Percentiles rank a stretch among this genome's conserved stretches.
Evolutionary conservation across 2,329 filamentous ascomycete genomes (phyloP).

Genomic region (Sporothrix luriei): DNA sequence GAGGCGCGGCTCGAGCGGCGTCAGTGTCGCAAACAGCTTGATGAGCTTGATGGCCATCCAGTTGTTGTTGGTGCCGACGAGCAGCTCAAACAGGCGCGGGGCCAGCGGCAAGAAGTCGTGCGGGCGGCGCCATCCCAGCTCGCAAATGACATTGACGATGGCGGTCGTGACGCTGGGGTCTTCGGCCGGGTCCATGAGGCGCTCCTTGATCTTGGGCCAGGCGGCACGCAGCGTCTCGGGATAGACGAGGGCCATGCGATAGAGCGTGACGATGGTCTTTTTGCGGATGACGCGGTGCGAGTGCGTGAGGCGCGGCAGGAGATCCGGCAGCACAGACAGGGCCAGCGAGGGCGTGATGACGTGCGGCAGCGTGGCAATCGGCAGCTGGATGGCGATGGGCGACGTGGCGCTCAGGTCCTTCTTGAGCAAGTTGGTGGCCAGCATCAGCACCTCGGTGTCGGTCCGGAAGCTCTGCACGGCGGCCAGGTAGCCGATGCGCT

Average conservation of each 20-base stretch:
- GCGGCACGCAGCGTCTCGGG: slow-evolving; percentile 88
- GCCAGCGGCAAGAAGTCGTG: slow-evolving; percentile 92
- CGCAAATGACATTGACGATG: slow-evolving; percentile 95
- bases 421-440: slow-evolving; percentile 94
- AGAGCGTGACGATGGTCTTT: slow-evolving; percentile 93
- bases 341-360: slow-evolving; percentile 91
- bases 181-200: slow-evolving; percentile 84
- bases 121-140: slow-evolving; percentile 89
- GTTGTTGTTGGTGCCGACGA: slow-evolving; percentile 92
- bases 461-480: slow-evolving; percentile 94
- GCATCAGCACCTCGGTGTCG: slow-evolving; percentile 95
- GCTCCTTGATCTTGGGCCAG: slow-evolving; percentile 97
- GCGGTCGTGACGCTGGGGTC: slow-evolving; percentile 92
- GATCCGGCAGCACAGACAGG: slow-evolving; percentile 81
- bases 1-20: slow-evolving; percentile 85
- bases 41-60: slow-evolving; percentile 99
- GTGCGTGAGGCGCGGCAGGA: slow-evolving; percentile 83
- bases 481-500: slow-evolving; percentile 90
- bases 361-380: slow-evolving; percentile 88
- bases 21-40: slow-evolving; percentile 96
- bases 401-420: slow-evolving; percentile 81
- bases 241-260: slow-evolving; percentile 91
- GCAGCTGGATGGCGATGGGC: slow-evolving; percentile 77
- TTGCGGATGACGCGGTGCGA: slow-evolving; percentile 85
- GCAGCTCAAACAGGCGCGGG: slow-evolving; percentile 84